Evolutionary conservation across 2,329 filamentous ascomycete genomes (phyloP), one percentile per base, ranked within the genome.

Genomic region (Fusarium cyanostomum): DNA sequence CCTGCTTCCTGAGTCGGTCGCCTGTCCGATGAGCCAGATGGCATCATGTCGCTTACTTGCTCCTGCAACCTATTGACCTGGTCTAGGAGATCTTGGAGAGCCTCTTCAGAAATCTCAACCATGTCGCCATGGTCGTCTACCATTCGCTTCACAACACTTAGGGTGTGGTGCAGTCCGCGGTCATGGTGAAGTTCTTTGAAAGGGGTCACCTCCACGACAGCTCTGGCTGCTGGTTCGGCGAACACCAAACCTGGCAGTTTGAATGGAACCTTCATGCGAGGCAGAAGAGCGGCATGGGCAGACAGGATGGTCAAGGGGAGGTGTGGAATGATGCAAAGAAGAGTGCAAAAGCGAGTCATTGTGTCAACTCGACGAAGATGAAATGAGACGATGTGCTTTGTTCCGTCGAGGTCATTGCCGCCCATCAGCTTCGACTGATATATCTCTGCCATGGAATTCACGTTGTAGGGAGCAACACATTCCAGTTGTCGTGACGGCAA

Each of bases 391-490:
- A 56, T 49, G 30, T 31, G 9, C 37, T 56, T 34, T 52, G 43
- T 37, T 28, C 38, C n/a, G 21, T 38, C 16, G 21, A 24, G 27
- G 27, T 4, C 12, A 46, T 44, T 43, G 26, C 33, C n/a, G 28
- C 28, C 28, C 10, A 38, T 49, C 45, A 26, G 37, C 24, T 45
- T 56, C 41, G 42, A 39, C 37, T 57, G 39, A 66, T 67, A 67
- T 72, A 71, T 67, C 53, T 53, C 51, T 52, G 37, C 31, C 44
- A 49, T 38, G 37, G 28, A 24, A 37, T 50, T 41, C 30, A 26
- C 35, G 73, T 74, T 61, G 68, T 56, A 59, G 39, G 69, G 71
- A 74, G 73, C 70, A 72, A 74, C 70, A 57, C 74, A 75, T 76
- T 75, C 74, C 74, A 71, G 58, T 10, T 44, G 67, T 64, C 43